Conservation (phyloP, 2,329 filamentous ascomycete genomes). For the Aquanectria penicillioides region DNA sequence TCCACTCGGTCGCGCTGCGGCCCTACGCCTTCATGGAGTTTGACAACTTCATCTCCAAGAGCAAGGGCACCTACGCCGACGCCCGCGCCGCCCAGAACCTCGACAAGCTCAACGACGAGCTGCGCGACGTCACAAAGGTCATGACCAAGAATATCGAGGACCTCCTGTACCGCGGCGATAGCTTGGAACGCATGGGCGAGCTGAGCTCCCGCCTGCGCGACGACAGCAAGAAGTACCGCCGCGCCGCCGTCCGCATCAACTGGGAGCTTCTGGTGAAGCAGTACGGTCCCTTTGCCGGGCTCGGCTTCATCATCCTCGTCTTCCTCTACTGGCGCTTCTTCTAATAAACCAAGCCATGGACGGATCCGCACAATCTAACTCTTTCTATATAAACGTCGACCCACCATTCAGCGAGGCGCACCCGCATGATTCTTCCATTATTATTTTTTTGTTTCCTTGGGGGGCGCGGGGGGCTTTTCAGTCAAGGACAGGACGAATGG, state of each 20-base stretch:
- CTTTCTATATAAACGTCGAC: constrained; percentile 26
- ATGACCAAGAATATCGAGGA: constrained; percentile 99
- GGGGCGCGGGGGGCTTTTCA: constrained; percentile 18
- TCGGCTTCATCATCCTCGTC: constrained; percentile 84
- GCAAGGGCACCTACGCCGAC: constrained; percentile 94
- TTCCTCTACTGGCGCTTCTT: constrained; percentile 97
- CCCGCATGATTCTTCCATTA: neutral
- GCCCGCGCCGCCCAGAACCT: constrained; percentile 90
- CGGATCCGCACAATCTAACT: constrained; percentile 18
- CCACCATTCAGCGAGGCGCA: constrained; percentile 29
- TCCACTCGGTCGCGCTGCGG: constrained; percentile 78
- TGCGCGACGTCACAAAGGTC: constrained; percentile 97
- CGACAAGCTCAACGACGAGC: constrained; percentile 94
- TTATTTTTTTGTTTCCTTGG: constrained; percentile 12
- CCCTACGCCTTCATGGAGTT: constrained; percentile 99
- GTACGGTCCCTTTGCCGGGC: constrained; percentile 88
- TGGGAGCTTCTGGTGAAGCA: constrained; percentile 97
- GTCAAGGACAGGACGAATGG: constrained; percentile 4
- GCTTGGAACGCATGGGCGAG: constrained; percentile 95
- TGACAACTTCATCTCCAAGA: constrained; percentile 94
- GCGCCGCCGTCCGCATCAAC: constrained; percentile 94
- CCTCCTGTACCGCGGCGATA: constrained; percentile 92
- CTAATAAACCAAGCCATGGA: constrained; percentile 56
- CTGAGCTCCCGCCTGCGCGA: constrained; percentile 87
- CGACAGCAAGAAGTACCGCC: constrained; percentile 93